Evolutionary conservation across 2,329 filamentous ascomycete genomes (phyloP), one percentile per base, ranked within the genome.

Genomic region (Hypoxylon sp.): DNA sequence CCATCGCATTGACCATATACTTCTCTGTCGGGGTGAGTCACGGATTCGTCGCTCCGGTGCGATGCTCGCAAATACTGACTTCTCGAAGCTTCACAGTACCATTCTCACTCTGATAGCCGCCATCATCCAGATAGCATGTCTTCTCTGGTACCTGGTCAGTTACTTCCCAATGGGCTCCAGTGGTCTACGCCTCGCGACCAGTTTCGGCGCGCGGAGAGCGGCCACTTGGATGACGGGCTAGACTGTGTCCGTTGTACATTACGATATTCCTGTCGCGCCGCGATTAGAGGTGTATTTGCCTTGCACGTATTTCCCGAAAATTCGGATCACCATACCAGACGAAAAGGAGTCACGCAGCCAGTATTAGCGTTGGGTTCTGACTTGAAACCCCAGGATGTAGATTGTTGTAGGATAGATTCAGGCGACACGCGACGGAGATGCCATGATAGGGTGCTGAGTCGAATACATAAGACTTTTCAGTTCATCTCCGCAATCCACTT

Each of bases 111-210:
- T 98, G 51, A 79, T 97, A 63, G 90, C 92, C 18, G 88, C 91
- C 60, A 82, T 97, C 58, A 79, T 93, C 67, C 95, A 99, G 74
- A 81, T 98, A 51, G 87, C 88, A 49, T 90, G 89, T 62, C 80
- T 98, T 63, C 65, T 91, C 42, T 98, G 94, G 94, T 98, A 98
- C 77, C 82, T 97, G 42, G 88, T 98, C 75, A 96, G 91, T 77
- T 99, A 99, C 76, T 98, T 98, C 70, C 95, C 95, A 21, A 97
- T 98, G 93, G 95, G 95, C 35, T 91, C 90, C 55, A 90, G 88
- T 52, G 92, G 95, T 37, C 78, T 99, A 65, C 88, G 94, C 58
- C 86, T 97, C 66, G 92, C 92, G 55, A 91, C 92, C 38, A 87
- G 87, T 2, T 95, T 97, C 72, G 95, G 94, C 18, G 91, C 89